Evolutionary conservation across 192 early-diverging fungal species (phyloP).

Genomic region (Spizellomyces punctatus): DNA sequence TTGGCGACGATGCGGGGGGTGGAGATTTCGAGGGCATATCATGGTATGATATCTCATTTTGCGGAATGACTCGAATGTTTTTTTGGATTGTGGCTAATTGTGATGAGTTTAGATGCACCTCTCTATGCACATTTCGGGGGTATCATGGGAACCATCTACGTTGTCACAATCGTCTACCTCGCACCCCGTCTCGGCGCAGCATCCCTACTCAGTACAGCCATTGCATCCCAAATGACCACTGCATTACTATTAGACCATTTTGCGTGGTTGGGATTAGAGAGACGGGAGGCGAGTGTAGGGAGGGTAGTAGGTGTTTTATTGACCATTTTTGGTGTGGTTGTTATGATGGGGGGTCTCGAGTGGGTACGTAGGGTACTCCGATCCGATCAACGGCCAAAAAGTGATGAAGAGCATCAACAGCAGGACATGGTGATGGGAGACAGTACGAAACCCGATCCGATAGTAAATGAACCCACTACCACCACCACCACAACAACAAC

Average conservation of each 20-base stretch:
- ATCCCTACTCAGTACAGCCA: constrained; percentile 7
- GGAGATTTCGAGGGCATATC: neutral
- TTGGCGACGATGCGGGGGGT: neutral
- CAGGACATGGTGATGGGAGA: no score
- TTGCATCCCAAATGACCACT: constrained; percentile 20
- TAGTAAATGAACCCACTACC: no score
- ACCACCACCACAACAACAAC: no score
- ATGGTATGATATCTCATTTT: no score
- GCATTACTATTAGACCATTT: constrained; percentile 29
- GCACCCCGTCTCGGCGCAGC: constrained; percentile 27
- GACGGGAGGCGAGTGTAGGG: constrained; percentile 22
- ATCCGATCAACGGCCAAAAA: no score
- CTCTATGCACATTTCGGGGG: constrained; percentile 29
- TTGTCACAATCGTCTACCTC: constrained; percentile 15
- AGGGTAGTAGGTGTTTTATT: constrained; percentile 27
- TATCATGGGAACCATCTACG: constrained; percentile 22
- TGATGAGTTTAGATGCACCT: constrained; percentile 21
- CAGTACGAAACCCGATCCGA: no score
- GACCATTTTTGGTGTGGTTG: constrained; percentile 14
- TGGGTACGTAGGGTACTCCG: neutral
- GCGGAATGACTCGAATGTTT: no score
- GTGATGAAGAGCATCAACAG: no score
- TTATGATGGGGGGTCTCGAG: constrained; percentile 13
- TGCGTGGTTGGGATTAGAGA: constrained; percentile 16
- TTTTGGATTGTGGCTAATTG: no score